Conservation (phyloP, 169 alveolate genomes). For the Cytauxzoon felis region DNA sequence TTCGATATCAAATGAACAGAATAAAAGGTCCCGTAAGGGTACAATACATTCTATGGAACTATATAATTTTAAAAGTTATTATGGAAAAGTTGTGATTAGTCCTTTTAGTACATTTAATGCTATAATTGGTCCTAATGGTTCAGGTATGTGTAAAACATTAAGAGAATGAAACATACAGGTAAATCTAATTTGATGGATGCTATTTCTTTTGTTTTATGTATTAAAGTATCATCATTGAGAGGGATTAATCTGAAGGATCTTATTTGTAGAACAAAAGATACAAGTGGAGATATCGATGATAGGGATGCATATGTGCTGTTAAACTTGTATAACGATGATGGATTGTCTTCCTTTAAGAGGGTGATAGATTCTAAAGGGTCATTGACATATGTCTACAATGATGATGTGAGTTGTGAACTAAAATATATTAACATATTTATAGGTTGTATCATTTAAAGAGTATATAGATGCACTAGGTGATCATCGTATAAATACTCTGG, state of each 20-base stretch:
- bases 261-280: slow-evolving; percentile 72
- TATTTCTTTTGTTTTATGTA: slow-evolving; percentile 82
- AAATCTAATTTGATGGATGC: slow-evolving; percentile 85
- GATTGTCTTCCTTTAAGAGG: slow-evolving; percentile 76
- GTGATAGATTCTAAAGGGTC: slow-evolving; percentile 73
- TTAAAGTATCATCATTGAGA: slow-evolving; percentile 78
- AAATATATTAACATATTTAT: slow-evolving; percentile 62
- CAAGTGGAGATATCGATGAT: slow-evolving; percentile 48
- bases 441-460: slow-evolving; percentile 52
- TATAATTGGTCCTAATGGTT: slow-evolving; percentile 90
- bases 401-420: slow-evolving; percentile 65
- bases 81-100: slow-evolving; percentile 85
- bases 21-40: slow-evolving; percentile 14
- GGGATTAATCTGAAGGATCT: slow-evolving; percentile 83
- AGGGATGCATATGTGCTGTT: slow-evolving; percentile 73
- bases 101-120: slow-evolving; percentile 84
- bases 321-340: slow-evolving; percentile 67
- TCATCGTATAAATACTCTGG: slow-evolving; percentile 66
- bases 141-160: slow-evolving; percentile 69
- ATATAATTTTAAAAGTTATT: slow-evolving; percentile 88
- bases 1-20: too few relatives aligned
- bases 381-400: slow-evolving; percentile 77
- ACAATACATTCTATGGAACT: slow-evolving; percentile 36
- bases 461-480: slow-evolving; percentile 52
- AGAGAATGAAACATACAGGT: not conserved